Evolutionary conservation across 495 filamentous ascomycete species (phyloP).

Genomic region (Tuber melanosporum): DNA sequence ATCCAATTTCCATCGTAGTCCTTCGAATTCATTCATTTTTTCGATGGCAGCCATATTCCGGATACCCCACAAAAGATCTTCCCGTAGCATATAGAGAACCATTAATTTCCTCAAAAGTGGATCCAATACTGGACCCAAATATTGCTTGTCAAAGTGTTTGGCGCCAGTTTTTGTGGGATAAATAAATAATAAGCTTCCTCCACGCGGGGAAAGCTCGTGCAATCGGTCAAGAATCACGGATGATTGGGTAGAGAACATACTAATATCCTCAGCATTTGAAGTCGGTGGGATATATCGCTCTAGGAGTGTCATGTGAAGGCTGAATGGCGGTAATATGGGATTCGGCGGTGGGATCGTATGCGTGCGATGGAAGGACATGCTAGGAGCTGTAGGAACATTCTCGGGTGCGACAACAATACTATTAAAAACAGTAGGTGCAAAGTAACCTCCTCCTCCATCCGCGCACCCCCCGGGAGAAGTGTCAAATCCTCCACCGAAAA

Average conservation of each 20-base stretch:
- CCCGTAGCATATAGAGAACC: constrained; percentile 57
- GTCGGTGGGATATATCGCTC: constrained; percentile 68
- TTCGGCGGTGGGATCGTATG: constrained; percentile 48
- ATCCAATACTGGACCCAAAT: constrained; percentile 62
- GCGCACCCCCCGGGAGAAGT: constrained; percentile 9
- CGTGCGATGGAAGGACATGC: constrained; percentile 30
- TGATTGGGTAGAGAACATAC: constrained; percentile 54
- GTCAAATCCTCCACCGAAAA: constrained; percentile 30
- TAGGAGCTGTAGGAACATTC: constrained; percentile 39
- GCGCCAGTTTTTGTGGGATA: constrained; percentile 63
- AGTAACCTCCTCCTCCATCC: constrained; percentile 39
- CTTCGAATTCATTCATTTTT: constrained; percentile 55
- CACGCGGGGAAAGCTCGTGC: constrained; percentile 55
- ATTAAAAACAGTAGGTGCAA: constrained; percentile 42
- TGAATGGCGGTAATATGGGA: constrained; percentile 59
- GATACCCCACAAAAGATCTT: constrained; percentile 54
- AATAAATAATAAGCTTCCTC: constrained; percentile 60
- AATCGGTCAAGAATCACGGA: constrained; percentile 64
- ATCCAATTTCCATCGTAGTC: constrained; percentile 50
- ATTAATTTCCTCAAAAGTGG: constrained; percentile 60
- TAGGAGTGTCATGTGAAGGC: constrained; percentile 58
- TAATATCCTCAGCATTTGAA: constrained; percentile 53
- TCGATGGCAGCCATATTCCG: constrained; percentile 55
- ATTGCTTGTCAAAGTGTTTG: constrained; percentile 57
- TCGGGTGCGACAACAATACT: constrained; percentile 42